Evolutionary conservation across 2,329 filamentous ascomycete genomes (phyloP).

Genomic region (Diplodia corticola): DNA sequence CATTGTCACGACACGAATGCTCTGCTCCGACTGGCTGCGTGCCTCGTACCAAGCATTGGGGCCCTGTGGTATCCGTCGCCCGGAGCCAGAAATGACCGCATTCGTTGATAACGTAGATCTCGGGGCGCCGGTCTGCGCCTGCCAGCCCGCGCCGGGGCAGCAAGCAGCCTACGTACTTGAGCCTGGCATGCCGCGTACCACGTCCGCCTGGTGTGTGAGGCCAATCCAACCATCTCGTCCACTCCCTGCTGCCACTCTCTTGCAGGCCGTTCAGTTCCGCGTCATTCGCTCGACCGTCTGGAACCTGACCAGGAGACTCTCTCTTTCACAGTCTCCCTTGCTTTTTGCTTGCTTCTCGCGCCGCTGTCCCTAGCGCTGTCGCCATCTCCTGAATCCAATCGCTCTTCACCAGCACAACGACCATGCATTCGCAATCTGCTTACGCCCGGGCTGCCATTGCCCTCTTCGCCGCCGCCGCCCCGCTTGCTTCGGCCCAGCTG

Average conservation of each 20-base stretch:
- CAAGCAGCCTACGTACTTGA: slow-evolving; percentile 18
- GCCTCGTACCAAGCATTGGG: slow-evolving; percentile 18
- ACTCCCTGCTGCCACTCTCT: slow-evolving; percentile 14
- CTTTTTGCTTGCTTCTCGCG: not conserved
- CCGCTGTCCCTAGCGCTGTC: not conserved
- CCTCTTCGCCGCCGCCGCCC: slow-evolving; percentile 7
- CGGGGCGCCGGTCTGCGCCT: slow-evolving; percentile 2
- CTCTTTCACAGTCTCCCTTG: slow-evolving; percentile 19
- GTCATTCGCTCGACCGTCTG: slow-evolving; percentile 1
- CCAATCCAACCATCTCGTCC: slow-evolving; percentile 2
- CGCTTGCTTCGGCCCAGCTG: slow-evolving; percentile 60
- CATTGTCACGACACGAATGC: slow-evolving; percentile 20
- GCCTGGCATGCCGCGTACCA: slow-evolving; percentile 11
- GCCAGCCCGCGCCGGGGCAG: not conserved
- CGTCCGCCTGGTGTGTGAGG: slow-evolving; percentile 4
- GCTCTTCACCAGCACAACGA: not conserved
- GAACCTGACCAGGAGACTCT: slow-evolving; percentile 6
- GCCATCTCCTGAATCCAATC: slow-evolving; percentile 14
- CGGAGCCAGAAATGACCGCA: slow-evolving; percentile 22
- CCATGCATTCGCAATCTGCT: slow-evolving; percentile 8
- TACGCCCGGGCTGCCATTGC: slow-evolving; percentile 8
- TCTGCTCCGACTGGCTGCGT: not conserved
- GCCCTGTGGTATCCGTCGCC: slow-evolving; percentile 19
- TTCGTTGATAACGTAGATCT: slow-evolving; percentile 23
- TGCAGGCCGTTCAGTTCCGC: not conserved